Base-by-base conservation (phyloP, 768 basidiomycete species). In the Leccinellum rugosiceps region DNA sequence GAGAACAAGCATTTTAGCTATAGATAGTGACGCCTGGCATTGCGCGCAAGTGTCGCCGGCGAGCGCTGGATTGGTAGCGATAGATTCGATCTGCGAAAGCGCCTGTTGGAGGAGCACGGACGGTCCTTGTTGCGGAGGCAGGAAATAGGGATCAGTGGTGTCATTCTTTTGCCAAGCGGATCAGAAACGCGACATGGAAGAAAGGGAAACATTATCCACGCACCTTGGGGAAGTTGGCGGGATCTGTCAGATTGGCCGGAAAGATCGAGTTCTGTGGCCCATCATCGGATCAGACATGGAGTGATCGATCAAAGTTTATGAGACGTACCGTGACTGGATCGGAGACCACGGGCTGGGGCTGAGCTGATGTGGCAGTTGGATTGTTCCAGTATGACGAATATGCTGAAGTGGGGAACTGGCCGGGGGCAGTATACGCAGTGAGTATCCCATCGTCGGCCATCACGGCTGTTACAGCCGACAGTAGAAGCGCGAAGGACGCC, bases 321-420 rank as follows among this genome's bases (percentile, higher is more conserved):
- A 56, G 50, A 66, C 74, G 44, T 48, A 87, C 88, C 44, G 79
- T 77, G 38, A 88, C 80, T 3, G 85, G 83, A 67, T 89, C 87
- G 28, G 86, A 82, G 43, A 90, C 78, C 28, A 88, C 78, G 1
- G 87, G 87, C 68, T 89, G 87, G 5, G 83, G 83, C 68, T 90
- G 88, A 1, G 77, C 82, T 23, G 81, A 80, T 4, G 87, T 88
- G 31, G 81, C 83, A 1, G 85, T 89, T 9, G 87, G 85, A 60
- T 79, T 70, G 66, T 89, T 89, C 75, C 83, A 87, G 68, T 88
- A 90, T 46, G 79, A 76, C 10, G 72, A 68, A 65, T 82, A 88
- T 23, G 78, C 72, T 2, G 83, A 79, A 3, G 85, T 85, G 1
- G 87, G 86, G 66, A 88, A 88, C 14, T 70, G 65, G 17, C 85